Percentiles rank a stretch among this genome's conserved stretches.
phyloP scores from a whole-genome alignment of 140 eudicot genomes.

The Senecio squalidus region DNA sequence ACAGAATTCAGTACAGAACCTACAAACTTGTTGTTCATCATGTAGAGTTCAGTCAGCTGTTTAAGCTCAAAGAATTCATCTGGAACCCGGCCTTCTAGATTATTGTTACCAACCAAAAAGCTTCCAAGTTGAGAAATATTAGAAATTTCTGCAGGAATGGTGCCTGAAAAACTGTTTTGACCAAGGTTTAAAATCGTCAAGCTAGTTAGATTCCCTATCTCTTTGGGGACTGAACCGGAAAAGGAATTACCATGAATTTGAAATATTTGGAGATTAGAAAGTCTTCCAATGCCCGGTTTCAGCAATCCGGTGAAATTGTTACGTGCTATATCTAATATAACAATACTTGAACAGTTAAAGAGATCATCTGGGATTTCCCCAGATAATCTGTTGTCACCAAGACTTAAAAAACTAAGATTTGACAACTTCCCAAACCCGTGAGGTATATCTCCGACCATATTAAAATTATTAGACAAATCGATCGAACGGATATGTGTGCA shows the following conservation, averaged over 20 bases:
- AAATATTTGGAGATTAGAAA: too few relatives aligned
- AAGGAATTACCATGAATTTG: slow-evolving; percentile 35
- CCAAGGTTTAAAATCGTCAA: too few relatives aligned
- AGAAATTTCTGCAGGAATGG: slow-evolving; percentile 52
- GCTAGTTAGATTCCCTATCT: too few relatives aligned
- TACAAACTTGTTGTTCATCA: slow-evolving; percentile 42
- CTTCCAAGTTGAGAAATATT: slow-evolving; percentile 54
- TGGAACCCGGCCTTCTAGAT: slow-evolving; percentile 63
- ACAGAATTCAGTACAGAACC: slow-evolving; percentile 52
- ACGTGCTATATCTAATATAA: too few relatives aligned
- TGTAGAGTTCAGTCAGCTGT: slow-evolving; percentile 38
- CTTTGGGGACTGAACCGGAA: slow-evolving; percentile 50
- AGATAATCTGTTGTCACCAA: slow-evolving; percentile 36
- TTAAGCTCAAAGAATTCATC: slow-evolving; percentile 45
- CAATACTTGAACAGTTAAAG: slow-evolving; percentile 50
- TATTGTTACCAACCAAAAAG: slow-evolving; percentile 40
- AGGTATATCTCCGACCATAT: slow-evolving; percentile 39
- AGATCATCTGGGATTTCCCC: slow-evolving; percentile 66
- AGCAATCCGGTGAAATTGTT: too few relatives aligned
- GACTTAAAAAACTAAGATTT: slow-evolving; percentile 39
- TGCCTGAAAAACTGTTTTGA: slow-evolving; percentile 53
- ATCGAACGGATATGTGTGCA: slow-evolving; percentile 54
- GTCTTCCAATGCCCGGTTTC: too few relatives aligned
- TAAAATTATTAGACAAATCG: slow-evolving; percentile 25
- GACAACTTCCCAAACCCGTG: too few relatives aligned